Evolutionary conservation across 371 early-diverging fungal genomes (phyloP).

Genomic region (Apophysomyces trapeziformis): DNA sequence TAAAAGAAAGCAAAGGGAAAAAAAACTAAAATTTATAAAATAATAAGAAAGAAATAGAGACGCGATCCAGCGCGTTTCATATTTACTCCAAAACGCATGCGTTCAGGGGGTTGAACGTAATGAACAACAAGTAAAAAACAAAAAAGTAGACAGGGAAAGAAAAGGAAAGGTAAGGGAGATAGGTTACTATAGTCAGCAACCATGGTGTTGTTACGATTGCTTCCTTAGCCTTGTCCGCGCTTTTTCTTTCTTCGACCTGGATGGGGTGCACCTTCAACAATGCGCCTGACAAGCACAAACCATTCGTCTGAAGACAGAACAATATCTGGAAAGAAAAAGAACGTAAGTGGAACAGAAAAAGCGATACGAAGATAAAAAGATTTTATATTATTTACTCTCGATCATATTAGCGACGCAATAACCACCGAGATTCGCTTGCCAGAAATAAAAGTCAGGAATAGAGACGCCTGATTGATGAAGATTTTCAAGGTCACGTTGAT

Average conservation of each 20-base stretch:
- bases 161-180: not conserved
- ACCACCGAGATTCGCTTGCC: slow-evolving; percentile 57
- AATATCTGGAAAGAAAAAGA: slow-evolving; percentile 19
- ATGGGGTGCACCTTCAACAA: slow-evolving; percentile 52
- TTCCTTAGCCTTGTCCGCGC: slow-evolving; percentile 1
- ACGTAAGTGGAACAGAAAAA: no score
- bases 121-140: not conserved
- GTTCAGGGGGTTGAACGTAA: not conserved
- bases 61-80: slow-evolving; percentile 8
- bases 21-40: not conserved
- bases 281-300: slow-evolving; percentile 37
- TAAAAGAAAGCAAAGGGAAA: no score
- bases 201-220: no score
- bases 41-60: not conserved
- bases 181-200: not conserved
- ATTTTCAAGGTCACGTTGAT: slow-evolving; percentile 51
- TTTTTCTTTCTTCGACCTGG: slow-evolving; percentile 50
- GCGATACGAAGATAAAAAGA: no score
- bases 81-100: not conserved
- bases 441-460: slow-evolving; percentile 53
- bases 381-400: slow-evolving; percentile 32
- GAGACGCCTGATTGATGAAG: slow-evolving; percentile 27
- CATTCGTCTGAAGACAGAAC: slow-evolving; percentile 44
- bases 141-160: not conserved
- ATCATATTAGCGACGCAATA: slow-evolving; percentile 56